Percentiles rank a stretch among this genome's conserved stretches.
phyloP scores from a whole-genome alignment of 805 yeast genomes.

The Cyberlindnera sargentensis region DNA sequence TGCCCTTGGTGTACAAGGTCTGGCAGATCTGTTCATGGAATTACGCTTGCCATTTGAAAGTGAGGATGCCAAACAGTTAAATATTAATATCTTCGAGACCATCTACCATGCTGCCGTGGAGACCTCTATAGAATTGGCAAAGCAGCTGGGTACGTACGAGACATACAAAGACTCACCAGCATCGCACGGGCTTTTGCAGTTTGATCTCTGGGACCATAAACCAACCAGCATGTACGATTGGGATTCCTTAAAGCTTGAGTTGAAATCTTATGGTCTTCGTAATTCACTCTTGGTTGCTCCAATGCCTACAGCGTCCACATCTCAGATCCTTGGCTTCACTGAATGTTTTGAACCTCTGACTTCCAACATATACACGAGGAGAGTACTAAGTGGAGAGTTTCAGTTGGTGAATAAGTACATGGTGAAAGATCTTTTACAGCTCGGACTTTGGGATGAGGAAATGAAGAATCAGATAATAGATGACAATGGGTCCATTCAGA shows the following conservation, averaged over 20 bases:
- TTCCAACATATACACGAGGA: slow-evolving; percentile 86
- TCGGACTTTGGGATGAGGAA: slow-evolving; percentile 77
- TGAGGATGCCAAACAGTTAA: slow-evolving; percentile 61
- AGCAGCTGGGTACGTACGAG: slow-evolving; percentile 59
- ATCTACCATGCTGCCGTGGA: slow-evolving; percentile 91
- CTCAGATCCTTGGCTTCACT: slow-evolving; percentile 88
- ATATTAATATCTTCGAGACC: slow-evolving; percentile 85
- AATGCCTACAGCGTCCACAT: slow-evolving; percentile 98
- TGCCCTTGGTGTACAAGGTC: slow-evolving; percentile 93
- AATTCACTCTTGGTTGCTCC: slow-evolving; percentile 89
- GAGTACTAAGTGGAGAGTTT: slow-evolving; percentile 91
- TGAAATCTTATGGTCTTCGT: slow-evolving; percentile 64
- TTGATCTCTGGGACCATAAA: slow-evolving; percentile 75
- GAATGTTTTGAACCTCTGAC: slow-evolving; percentile 97
- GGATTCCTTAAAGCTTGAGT: slow-evolving; percentile 57
- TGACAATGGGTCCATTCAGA: slow-evolving; percentile 81
- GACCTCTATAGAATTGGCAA: slow-evolving; percentile 76
- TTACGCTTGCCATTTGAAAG: slow-evolving; percentile 82
- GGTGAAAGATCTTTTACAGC: slow-evolving; percentile 69
- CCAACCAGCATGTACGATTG: slow-evolving; percentile 85
- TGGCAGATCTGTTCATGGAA: slow-evolving; percentile 80
- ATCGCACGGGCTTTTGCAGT: slow-evolving; percentile 75
- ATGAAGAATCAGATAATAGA: slow-evolving; percentile 73
- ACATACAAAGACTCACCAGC: slow-evolving; percentile 85
- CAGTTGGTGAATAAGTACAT: slow-evolving; percentile 88